Conservation (phyloP, 352 stramenopile species). For the Plasmopara muralis region DNA sequence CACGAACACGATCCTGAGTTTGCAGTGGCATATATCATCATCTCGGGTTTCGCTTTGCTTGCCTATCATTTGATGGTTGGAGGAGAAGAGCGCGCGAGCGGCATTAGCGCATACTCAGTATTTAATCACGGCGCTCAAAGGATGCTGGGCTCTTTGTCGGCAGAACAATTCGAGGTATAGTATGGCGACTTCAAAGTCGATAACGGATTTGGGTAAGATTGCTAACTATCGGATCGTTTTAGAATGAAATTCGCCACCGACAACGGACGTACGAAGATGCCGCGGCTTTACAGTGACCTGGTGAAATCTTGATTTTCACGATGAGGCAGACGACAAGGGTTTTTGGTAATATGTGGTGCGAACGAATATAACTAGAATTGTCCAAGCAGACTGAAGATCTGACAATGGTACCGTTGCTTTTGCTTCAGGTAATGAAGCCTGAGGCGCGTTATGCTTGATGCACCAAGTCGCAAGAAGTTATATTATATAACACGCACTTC, state of each 20-base stretch:
- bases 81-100: constrained; percentile 11
- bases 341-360: constrained; percentile 34
- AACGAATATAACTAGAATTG: neutral
- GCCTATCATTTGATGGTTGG: constrained; percentile 32
- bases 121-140: constrained; percentile 65
- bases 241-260: constrained; percentile 77
- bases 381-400: constrained; percentile 27
- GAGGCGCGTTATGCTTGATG: constrained; percentile 41
- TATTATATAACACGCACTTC: no score
- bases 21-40: constrained; percentile 51
- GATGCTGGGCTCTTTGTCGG: constrained; percentile 74
- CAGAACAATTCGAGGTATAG: constrained; percentile 75
- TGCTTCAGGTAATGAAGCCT: constrained; percentile 62
- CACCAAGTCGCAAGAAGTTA: constrained; percentile 12
- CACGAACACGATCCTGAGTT: constrained; percentile 49
- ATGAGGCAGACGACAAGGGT: constrained; percentile 33
- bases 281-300: constrained; percentile 3
- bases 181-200: neutral
- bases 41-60: constrained; percentile 42
- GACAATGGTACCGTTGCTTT: constrained; percentile 42
- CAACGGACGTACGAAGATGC: constrained; percentile 23
- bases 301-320: constrained; percentile 5
- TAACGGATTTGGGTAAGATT: neutral
- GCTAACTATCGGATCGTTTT: constrained; percentile 3
- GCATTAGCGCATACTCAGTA: constrained; percentile 75